Evolutionary conservation across 345 rosid genomes (phyloP), one percentile per base, ranked within the genome.

Genomic region (Camelina sativa): DNA sequence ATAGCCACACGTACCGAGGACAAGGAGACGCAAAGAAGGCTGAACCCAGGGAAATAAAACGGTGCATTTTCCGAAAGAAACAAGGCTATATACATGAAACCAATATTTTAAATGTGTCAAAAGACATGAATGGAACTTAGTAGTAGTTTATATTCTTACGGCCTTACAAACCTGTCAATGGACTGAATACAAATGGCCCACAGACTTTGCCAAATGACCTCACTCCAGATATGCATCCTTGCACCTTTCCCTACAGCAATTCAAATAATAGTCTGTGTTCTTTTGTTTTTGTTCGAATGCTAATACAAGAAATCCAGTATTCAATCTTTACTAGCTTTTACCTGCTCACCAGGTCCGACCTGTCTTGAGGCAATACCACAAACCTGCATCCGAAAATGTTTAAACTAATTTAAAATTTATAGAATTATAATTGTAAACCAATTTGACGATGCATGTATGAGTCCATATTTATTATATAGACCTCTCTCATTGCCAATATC

Each of bases 321-420:
- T 34, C 41, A 64, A 35, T 47, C 4, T 1, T 65, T 46, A 19
- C 11, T n/a, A 17, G 28, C 28, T 25, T 25, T 11, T 71, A 91
- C 97, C 96, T 94, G 98, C 72, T 90, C 97, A 22, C 82, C 61
- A 10, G 93, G 77, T 19, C 96, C 83, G 3, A 85, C 86, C 79
- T 91, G 98, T 77, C 87, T 90, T 6, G 98, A 94, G n/a, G 84
- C 91, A 56, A 94, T 94, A 84, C 91, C 87, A 59, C 82, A 71
- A 38, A 70, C 58, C 82, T 79, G 35, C 25, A 69, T 6, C 60
- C 55, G 2, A 59, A 28, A 20, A 50, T 65, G 59, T 66, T 67
- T 2, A 4, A 50, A 16, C 4, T 25, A 67, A 30, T 17, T 13
- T 54, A 6, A 13, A 13, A 6, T 25, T 54, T 13, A 4, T 51